A percentile compares a stretch with the other conserved stretches of the same genome.
Conservation (phyloP, 345 rosid species). For the Corchorus olitorius region DNA sequence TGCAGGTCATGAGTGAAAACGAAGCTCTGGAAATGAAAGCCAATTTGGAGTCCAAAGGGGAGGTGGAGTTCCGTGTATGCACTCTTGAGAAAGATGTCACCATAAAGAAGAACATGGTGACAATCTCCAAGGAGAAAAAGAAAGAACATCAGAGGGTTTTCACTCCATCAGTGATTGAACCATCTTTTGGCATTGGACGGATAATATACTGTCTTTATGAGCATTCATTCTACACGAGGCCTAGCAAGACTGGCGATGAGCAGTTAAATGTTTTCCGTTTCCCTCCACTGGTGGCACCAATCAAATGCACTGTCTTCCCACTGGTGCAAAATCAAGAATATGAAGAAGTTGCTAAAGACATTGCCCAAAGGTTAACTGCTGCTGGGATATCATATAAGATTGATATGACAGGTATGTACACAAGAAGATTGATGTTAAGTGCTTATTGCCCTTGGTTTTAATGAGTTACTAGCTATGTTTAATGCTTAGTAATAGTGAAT, state of each 20-base stretch:
- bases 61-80: conserved; percentile 72
- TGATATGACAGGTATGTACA: conserved; percentile 72
- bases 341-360: conserved; percentile 70
- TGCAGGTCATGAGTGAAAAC: conserved; percentile 79
- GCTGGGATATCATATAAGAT: conserved; percentile 84
- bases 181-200: conserved; percentile 91
- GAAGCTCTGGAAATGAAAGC: conserved; percentile 93
- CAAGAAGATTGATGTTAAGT: neutral
- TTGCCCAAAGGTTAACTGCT: conserved; percentile 66
- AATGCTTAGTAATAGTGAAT: neutral
- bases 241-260: conserved; percentile 87
- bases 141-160: conserved; percentile 86
- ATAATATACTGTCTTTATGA: conserved; percentile 86
- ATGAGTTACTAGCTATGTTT: neutral
- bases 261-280: conserved; percentile 83
- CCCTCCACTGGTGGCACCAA: conserved; percentile 88
- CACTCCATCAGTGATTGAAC: conserved; percentile 90
- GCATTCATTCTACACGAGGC: conserved; percentile 81
- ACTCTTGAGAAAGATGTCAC: conserved; percentile 61
- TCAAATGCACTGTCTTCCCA: conserved; percentile 93
- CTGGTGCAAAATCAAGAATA: conserved; percentile 78
- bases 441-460: neutral
- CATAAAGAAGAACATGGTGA: conserved; percentile 76
- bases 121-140: conserved; percentile 84
- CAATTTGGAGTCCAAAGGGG: conserved; percentile 76